Evolutionary conservation across 106 monocot species (phyloP), one percentile per base, ranked within the genome.

Genomic region (Apostasia ramifera): DNA sequence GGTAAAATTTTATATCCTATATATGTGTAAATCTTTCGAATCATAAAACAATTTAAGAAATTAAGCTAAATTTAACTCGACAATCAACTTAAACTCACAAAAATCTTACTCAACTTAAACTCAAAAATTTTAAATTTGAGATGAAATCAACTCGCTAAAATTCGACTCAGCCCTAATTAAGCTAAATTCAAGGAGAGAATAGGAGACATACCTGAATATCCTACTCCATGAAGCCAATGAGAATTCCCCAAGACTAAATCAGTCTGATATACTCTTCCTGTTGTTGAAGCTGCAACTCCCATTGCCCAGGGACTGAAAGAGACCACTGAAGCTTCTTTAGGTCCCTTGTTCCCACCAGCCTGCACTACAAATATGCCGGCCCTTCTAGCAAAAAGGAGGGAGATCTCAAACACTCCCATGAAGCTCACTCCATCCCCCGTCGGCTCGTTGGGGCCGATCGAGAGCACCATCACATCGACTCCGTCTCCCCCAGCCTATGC

Each of bases 311-410:
- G 94, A 55, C 87, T 83, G 55, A 76, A 87, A 2, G 94, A 84
- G 4, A 82, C 69, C 41, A 90, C 78, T 2, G 90, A 79, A 4
- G 87, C 72, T 8, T 50, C 66, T 49, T 55, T 72, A 0, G 94
- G 94, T 2, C 90, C 94, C 46, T 79, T 84, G 58, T 90, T 94
- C 10, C 90, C 94, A 5, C 85, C 90, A 42, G 94, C 94, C 66
- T 94, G 90, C 57, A 55, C 94, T 4, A 87, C 94, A 57, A 94
- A 85, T 11, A 90, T 65, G 7, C 90, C 89, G 4, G 86, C 75
- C 12, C 82, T 79, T 70, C 86, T 74, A 39, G 80, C 86, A 58
- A 72, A 85, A 13, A 94, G 74, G 15, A 87, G 55, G 12, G 71
- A 40, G 1, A 94, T 55, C 12, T 94, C 90, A 47, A 90, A 76